Base-by-base conservation (phyloP, 306 rosid species). In the Fragaria nilgerrensis region DNA sequence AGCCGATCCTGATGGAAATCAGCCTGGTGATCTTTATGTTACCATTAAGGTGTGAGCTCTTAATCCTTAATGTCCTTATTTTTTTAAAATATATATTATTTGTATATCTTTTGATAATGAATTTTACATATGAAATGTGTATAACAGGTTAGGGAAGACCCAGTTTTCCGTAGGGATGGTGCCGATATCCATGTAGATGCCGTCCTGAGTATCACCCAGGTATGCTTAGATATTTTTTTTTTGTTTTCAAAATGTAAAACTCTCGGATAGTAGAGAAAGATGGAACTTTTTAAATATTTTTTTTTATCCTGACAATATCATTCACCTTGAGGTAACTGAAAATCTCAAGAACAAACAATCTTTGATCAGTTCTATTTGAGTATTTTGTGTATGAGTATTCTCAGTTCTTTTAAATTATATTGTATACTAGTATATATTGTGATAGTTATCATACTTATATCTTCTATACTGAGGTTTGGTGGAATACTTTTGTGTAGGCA, bases 141-240 rank as follows among this genome's bases (percentile, higher is more conserved):
- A 55, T 49, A 55, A 59, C 86, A 93, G 97, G 94, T 93, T 71
- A 83, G 89, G 34, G 94, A 93, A 85, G 98, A 93, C 79, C 97
- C 98, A 50, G 91, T 93, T 78, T 91, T 93, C 81, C 90, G 88
- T 19, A 85, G 98, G 79, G 98, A 93, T 77, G 94, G 96, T 70
- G 80, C 97, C 48, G 88, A 91, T 89, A 93, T 91, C 84, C 97
- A 91, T 71, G 98, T 93, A n/a, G 91, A 93, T 78, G 77, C 96
- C 75, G 81, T 87, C 79, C 78, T 93, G 82, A 88, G 96, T 83
- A 87, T 91, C 68, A 82, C 96, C 66, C 96, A 93, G 98, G 98
- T 93, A 83, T 82, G 36, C 36, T 55, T 74, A 37, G 1, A 36
- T 53, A 17, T 17, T 20, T 11, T 53, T 74, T 50, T 11, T 12